Evolutionary conservation across 257 asterid species (phyloP).

Genomic region (Jacaranda mimosifolia): DNA sequence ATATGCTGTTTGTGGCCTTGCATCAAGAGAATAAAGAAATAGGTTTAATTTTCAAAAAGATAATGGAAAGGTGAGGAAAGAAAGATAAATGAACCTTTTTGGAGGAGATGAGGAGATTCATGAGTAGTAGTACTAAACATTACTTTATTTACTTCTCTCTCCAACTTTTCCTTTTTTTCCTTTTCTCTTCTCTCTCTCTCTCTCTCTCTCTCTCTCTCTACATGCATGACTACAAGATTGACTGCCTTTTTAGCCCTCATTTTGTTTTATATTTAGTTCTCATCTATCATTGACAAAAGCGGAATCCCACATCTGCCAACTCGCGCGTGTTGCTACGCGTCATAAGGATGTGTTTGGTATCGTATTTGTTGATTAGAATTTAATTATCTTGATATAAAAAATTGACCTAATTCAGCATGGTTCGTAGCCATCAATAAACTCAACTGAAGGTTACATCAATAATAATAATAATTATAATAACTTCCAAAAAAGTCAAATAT

Average conservation of each 20-base stretch:
- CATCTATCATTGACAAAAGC: constrained; percentile 30
- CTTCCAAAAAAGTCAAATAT: too few relatives aligned
- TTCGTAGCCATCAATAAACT: constrained; percentile 21
- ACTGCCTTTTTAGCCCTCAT: constrained; percentile 60
- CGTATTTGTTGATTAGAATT: not conserved
- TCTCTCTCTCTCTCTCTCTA: constrained; percentile 33
- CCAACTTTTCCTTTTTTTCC: constrained; percentile 32
- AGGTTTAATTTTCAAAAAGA: constrained; percentile 28
- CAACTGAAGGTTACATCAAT: too few relatives aligned
- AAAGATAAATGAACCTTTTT: constrained; percentile 62
- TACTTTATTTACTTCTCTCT: constrained; percentile 44
- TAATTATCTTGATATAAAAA: not conserved
- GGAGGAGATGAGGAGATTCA: constrained; percentile 72
- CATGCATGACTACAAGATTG: constrained; percentile 51
- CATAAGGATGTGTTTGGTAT: not conserved
- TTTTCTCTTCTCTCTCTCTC: constrained; percentile 34
- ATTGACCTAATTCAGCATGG: constrained; percentile 7
- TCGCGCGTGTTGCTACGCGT: constrained; percentile 38
- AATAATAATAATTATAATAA: too few relatives aligned
- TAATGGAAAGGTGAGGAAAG: constrained; percentile 48
- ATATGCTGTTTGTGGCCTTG: constrained; percentile 40
- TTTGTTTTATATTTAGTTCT: constrained; percentile 44
- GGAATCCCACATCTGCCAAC: constrained; percentile 20
- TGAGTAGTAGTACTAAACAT: constrained; percentile 56
- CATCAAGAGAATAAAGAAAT: constrained; percentile 43